phyloP scores from a whole-genome alignment of 495 filamentous ascomycete genomes.

The Cercophora sp. region DNA sequence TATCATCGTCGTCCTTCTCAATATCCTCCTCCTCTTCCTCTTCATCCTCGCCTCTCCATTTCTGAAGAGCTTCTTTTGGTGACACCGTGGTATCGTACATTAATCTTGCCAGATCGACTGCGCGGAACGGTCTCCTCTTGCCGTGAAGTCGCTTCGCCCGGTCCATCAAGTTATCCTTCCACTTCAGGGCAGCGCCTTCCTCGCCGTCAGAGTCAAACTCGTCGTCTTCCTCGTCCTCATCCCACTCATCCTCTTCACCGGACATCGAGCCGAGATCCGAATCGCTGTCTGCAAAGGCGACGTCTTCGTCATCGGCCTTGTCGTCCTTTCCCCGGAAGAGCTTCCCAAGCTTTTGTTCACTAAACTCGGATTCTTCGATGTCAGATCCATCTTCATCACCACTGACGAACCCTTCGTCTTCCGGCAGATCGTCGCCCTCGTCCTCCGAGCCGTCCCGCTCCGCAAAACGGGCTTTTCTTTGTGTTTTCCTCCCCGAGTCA shows the following conservation, averaged over 20 bases:
- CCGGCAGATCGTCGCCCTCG: constrained; percentile 50
- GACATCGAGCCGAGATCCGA: constrained; percentile 90
- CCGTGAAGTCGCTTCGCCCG: constrained; percentile 70
- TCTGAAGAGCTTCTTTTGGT: constrained; percentile 67
- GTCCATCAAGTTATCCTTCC: constrained; percentile 82
- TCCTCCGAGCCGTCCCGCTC: constrained; percentile 52
- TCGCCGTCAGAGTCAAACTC: constrained; percentile 51
- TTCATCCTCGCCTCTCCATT: constrained; percentile 74
- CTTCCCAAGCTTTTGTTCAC: constrained; percentile 52
- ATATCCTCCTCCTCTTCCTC: constrained; percentile 47
- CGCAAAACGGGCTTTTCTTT: constrained; percentile 62
- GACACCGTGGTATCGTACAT: constrained; percentile 83
- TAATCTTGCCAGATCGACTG: constrained; percentile 73
- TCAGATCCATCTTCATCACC: constrained; percentile 55
- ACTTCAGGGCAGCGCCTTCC: constrained; percentile 63
- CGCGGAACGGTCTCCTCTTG: constrained; percentile 63
- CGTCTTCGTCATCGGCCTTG: constrained; percentile 49
- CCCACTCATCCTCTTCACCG: constrained; percentile 57
- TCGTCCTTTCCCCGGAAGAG: constrained; percentile 46
- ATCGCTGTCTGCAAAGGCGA: constrained; percentile 94
- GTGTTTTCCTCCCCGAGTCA: constrained; percentile 66
- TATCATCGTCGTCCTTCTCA: constrained; percentile 66
- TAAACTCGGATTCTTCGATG: constrained; percentile 50
- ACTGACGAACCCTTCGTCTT: constrained; percentile 59
- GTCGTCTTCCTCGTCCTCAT: constrained; percentile 53